Percentiles rank a stretch among this genome's conserved stretches.
Evolutionary conservation across 2,329 filamentous ascomycete species (phyloP).

Genomic region (Penicillium nordicum): DNA sequence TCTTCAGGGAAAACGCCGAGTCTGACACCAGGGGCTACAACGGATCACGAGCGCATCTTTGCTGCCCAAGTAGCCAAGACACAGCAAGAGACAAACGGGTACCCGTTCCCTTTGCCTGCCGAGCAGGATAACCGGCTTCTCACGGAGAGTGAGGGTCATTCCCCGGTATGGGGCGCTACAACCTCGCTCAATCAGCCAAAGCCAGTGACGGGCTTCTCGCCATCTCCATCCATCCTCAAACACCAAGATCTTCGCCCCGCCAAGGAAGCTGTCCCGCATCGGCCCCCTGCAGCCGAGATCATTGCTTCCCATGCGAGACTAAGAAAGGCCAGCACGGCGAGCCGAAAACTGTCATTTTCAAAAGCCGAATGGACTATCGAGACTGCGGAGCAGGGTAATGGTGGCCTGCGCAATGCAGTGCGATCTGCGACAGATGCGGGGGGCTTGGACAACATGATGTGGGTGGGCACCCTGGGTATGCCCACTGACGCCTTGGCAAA

Average conservation of each 20-base stretch:
- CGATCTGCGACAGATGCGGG: conserved; percentile 70
- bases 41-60: conserved; percentile 44
- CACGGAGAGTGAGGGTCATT: conserved; percentile 69
- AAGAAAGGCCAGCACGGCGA: conserved; percentile 43
- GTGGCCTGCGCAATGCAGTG: conserved; percentile 83
- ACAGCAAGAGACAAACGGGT: conserved; percentile 25
- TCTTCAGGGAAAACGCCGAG: conserved; percentile 21
- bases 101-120: conserved; percentile 29
- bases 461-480: conserved; percentile 91
- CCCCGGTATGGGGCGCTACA: conserved; percentile 69
- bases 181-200: conserved; percentile 71
- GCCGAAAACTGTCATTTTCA: conserved; percentile 65
- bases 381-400: conserved; percentile 85
- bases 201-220: conserved; percentile 69
- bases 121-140: conserved; percentile 49
- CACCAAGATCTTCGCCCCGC: conserved; percentile 49
- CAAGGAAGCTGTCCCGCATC: conserved; percentile 23
- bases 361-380: conserved; percentile 79
- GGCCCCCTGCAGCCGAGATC: conserved; percentile 10
- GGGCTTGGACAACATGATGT: conserved; percentile 71
- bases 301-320: conserved; percentile 10
- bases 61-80: conserved; percentile 23
- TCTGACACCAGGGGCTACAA: conserved; percentile 42
- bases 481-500: conserved; percentile 80
- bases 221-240: conserved; percentile 71